Base-by-base conservation (phyloP, 768 basidiomycete genomes). In the Auricularia auricula-judae region DNA sequence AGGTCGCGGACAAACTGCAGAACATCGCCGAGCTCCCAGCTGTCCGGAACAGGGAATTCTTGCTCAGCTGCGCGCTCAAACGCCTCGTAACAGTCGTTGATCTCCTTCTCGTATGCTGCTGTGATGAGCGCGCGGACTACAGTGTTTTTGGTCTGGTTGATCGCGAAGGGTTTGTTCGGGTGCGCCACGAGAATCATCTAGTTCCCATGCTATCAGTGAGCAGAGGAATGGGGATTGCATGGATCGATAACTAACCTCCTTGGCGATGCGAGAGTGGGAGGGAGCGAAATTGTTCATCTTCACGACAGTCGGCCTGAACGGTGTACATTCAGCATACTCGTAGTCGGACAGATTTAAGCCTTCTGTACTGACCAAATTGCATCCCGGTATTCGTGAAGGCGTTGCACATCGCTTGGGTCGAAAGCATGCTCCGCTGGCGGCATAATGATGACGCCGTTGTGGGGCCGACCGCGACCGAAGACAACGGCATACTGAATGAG, bases 181-280 rank as follows among this genome's bases (percentile, higher is more conserved):
- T 71, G 71, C 1, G 76, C 67, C 33, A 80, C 71, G 4, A 81
- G 59, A 60, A 83, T 76, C 78, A 82, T 82, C 79, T 81, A n/a
- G 3, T 7, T 47, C 29, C 29, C 29, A 29, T 29, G 29, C 29
- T 8, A 43, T 18, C 33, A 2, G 3, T 51, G 14, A 51, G 47
- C 11, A 4, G 16, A 51, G 4, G 18, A 4, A 5, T 35, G 2
- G 12, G n/a, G 7, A n/a, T 54, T 8, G 16, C 23, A 18, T 8
- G 5, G 29, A 18, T n/a, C 3, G 16, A 62, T 8, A 53, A 62
- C 21, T 33, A 18, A 65, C 69, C 75, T 80, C 79, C 65, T 80
- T 81, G 71, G 80, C 80, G 3, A 82, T 68, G 23, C 79, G 69
- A 0, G 79, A 80, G 66, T 59, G 56, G 11, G 56, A 33, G 16